A percentile compares a stretch with the other conserved stretches of the same genome.
Conservation (phyloP, 108 stramenopile genomes). For the Seminavis robusta region DNA sequence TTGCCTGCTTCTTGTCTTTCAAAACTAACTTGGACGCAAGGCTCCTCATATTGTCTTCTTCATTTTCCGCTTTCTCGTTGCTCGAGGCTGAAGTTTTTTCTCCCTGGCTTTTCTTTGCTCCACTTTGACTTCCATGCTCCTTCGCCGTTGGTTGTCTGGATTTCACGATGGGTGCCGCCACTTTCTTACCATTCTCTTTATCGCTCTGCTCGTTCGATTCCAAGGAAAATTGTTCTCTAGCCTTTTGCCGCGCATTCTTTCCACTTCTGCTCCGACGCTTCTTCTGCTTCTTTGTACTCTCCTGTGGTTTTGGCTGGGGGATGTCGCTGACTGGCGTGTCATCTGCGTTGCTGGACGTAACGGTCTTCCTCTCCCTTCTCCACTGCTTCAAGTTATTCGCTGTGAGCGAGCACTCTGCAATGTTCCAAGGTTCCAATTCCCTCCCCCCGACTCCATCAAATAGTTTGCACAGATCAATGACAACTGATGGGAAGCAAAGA, state of each 20-base stretch:
- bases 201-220: not conserved
- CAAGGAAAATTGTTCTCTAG: not conserved
- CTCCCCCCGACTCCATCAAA: constrained; percentile 58
- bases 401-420: constrained; percentile 17
- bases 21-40: too few relatives aligned
- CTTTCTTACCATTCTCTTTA: not conserved
- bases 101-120: too few relatives aligned
- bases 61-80: too few relatives aligned
- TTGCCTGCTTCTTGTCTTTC: too few relatives aligned
- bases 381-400: constrained; percentile 12
- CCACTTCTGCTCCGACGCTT: too few relatives aligned
- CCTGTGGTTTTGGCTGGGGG: too few relatives aligned
- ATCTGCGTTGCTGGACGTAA: too few relatives aligned
- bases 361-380: constrained; percentile 7
- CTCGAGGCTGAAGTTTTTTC: too few relatives aligned
- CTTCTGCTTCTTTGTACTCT: too few relatives aligned
- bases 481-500: constrained; percentile 49
- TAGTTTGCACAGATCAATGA: constrained; percentile 39
- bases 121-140: not conserved
- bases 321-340: too few relatives aligned
- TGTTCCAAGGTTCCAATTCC: constrained; percentile 41
- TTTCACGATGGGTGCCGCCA: not conserved
- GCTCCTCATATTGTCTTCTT: too few relatives aligned
- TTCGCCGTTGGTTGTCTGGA: too few relatives aligned
- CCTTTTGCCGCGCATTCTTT: not conserved